These are phyloP conservation scores for Agroathelia rolfsii DNA, from an alignment of 1,284 basidiomycete species.

Conservation along the genomic window DNA sequence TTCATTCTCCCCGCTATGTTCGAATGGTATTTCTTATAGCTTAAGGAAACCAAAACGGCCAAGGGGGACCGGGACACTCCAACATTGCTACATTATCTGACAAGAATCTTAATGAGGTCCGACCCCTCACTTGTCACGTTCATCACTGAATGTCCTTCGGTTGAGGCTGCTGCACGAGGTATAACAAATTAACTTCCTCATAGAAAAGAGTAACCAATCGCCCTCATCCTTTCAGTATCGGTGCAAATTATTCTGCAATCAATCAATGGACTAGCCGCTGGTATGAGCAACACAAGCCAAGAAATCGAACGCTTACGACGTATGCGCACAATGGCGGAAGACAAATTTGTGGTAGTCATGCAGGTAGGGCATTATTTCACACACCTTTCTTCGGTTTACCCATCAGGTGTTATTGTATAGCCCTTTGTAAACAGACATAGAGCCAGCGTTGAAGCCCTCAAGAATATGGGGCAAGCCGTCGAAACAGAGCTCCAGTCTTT, in stretches of 20 bases:
- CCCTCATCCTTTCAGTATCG: conserved; percentile 41
- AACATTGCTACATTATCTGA: conserved; percentile 81
- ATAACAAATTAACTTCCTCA: conserved; percentile 14
- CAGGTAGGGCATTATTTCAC: conserved; percentile 29
- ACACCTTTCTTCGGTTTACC: conserved; percentile 2
- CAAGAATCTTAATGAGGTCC: conserved; percentile 59
- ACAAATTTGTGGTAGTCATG: conserved; percentile 61
- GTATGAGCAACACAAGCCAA: conserved; percentile 44
- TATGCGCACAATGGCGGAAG: conserved; percentile 27
- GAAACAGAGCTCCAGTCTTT: conserved; percentile 50
- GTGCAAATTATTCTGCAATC: conserved; percentile 51
- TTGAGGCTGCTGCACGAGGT: conserved; percentile 80
- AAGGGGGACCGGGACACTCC: conserved; percentile 63
- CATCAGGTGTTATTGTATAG: conserved; percentile 21
- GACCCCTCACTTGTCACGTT: conserved; percentile 65
- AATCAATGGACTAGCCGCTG: conserved; percentile 47
- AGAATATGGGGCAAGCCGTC: conserved; percentile 48
- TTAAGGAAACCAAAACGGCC: conserved; percentile 78
- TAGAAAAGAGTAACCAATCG: conserved; percentile 5
- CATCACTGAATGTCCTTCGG: conserved; percentile 70
- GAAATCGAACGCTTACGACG: conserved; percentile 43
- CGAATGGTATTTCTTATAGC: conserved; percentile 28
- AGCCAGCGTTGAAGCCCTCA: conserved; percentile 50
- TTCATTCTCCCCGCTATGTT: conserved; percentile 6
- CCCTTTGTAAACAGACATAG: conserved; percentile 46